Evolutionary conservation across 2,329 filamentous ascomycete species (phyloP).

Genomic region (Remersonia thermophila): DNA sequence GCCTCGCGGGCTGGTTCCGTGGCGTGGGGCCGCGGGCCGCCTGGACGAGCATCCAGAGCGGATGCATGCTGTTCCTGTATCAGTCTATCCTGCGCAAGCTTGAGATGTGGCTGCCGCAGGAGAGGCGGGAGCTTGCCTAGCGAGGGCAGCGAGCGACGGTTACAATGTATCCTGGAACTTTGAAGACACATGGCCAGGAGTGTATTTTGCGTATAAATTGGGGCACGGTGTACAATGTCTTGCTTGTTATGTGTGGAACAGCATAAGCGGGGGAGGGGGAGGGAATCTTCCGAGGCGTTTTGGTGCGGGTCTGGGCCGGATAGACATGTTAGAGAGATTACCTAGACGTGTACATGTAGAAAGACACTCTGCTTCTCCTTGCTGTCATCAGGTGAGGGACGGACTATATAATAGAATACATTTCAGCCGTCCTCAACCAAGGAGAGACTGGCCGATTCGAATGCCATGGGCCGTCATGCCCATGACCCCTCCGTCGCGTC

Average conservation of each 20-base stretch:
- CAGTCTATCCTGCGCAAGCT: constrained; percentile 74
- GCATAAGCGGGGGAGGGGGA: not conserved
- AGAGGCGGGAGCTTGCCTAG: constrained; percentile 17
- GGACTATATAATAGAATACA: no score
- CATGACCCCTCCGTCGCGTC: no score
- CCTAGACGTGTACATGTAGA: constrained; percentile 12
- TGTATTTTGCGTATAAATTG: not conserved
- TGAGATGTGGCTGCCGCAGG: constrained; percentile 36
- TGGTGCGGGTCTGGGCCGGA: constrained; percentile 12
- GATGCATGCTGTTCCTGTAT: constrained; percentile 93
- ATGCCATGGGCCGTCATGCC: no score
- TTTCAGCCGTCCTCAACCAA: no score
- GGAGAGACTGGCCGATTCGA: no score
- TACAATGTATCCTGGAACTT: no score
- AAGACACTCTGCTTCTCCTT: not conserved
- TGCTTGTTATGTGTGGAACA: constrained; percentile 1
- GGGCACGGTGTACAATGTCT: constrained; percentile 14
- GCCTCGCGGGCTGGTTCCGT: constrained; percentile 80
- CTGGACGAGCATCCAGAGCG: constrained; percentile 95
- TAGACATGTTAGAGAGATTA: constrained; percentile 7
- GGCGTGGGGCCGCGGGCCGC: constrained; percentile 86
- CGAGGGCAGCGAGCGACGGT: no score
- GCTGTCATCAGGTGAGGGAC: no score
- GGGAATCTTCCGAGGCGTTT: constrained; percentile 12
- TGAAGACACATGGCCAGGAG: not conserved